Conservation (phyloP, 2,329 filamentous ascomycete species). For the Dactylellina cionopaga region DNA sequence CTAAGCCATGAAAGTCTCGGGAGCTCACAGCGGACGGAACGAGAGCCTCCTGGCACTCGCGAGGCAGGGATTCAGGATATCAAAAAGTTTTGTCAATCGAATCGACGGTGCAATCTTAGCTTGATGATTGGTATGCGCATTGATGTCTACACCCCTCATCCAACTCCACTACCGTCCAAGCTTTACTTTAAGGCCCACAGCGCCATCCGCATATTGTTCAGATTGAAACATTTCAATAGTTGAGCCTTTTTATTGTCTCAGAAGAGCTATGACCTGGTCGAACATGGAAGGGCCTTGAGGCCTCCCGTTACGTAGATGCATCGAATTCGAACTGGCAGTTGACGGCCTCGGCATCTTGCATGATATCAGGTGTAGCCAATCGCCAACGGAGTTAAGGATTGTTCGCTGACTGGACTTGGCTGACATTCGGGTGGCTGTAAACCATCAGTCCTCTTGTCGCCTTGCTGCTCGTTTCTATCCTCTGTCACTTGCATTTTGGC, state of each 20-base stretch:
- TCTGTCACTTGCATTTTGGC: neutral
- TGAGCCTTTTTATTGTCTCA: slow-evolving; percentile 30
- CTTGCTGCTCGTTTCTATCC: too few species aligned
- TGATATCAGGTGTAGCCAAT: too few species aligned
- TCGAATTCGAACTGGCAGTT: slow-evolving; percentile 1
- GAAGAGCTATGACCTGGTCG: neutral
- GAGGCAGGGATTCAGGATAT: neutral
- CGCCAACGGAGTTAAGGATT: neutral
- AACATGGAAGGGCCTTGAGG: too few species aligned
- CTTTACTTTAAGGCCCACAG: neutral
- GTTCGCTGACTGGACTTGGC: neutral
- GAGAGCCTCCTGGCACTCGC: neutral
- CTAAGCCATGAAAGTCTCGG: slow-evolving; percentile 20
- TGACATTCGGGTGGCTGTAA: too few species aligned
- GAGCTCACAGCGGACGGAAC: neutral
- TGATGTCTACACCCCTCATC: neutral
- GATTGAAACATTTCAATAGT: slow-evolving; percentile 28
- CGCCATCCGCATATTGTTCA: neutral
- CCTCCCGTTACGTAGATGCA: too few species aligned
- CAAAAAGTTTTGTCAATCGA: too few species aligned
- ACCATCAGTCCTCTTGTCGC: too few species aligned
- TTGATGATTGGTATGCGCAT: too few species aligned
- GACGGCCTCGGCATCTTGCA: neutral
- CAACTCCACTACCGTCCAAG: neutral
- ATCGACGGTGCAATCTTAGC: too few species aligned